Conservation (phyloP, 345 rosid genomes). For the Gossypium rotundifolium region DNA sequence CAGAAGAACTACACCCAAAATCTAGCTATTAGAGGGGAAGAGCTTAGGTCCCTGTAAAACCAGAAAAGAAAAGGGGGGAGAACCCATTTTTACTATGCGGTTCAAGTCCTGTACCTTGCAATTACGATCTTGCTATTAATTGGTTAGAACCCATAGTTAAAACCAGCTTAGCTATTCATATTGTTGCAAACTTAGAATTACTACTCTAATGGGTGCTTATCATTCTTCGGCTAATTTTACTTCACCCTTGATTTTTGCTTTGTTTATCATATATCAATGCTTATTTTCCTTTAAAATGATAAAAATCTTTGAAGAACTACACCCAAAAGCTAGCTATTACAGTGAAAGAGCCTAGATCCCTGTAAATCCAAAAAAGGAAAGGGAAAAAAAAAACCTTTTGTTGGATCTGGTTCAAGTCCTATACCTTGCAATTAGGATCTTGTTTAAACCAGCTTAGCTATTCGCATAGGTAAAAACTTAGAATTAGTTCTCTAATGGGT, state of each 20-base stretch:
- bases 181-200: not conserved
- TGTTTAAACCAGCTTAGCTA: not conserved
- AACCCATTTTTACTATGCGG: not conserved
- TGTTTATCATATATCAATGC: not conserved
- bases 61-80: not conserved
- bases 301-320: not conserved
- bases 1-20: not conserved
- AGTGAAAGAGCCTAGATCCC: not conserved
- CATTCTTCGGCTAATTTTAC: constrained; percentile 46
- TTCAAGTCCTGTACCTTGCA: not conserved
- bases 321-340: not conserved
- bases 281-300: not conserved
- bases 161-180: not conserved
- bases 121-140: not conserved
- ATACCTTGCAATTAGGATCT: not conserved
- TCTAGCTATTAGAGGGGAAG: not conserved
- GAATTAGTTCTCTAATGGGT: not conserved
- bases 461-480: not conserved
- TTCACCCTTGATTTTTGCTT: not conserved
- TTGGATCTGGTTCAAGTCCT: not conserved
- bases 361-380: not conserved
- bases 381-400: not conserved
- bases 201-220: too few species aligned
- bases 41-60: not conserved
- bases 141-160: not conserved